Conservation (phyloP, 2,329 filamentous ascomycete genomes). For the Neonectria hederae region DNA sequence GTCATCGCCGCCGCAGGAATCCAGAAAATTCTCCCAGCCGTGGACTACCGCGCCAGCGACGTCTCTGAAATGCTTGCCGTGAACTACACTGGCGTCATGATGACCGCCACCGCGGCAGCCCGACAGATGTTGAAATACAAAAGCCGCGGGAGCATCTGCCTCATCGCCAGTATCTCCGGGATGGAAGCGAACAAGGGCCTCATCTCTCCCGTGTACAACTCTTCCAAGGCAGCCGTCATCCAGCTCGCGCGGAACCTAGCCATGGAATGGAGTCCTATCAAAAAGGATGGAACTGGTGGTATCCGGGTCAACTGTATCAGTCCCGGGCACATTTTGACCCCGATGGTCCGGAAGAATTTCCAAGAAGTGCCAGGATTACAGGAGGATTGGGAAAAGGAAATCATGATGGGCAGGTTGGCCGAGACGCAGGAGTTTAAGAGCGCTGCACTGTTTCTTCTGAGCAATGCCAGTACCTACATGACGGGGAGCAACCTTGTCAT, state of each 20-base stretch:
- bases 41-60: slow-evolving; percentile 69
- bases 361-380: slow-evolving; percentile 69
- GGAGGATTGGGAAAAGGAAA: slow-evolving; percentile 73
- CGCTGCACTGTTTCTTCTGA: slow-evolving; percentile 68
- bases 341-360: slow-evolving; percentile 78
- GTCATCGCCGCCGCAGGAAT: slow-evolving; percentile 75
- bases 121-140: slow-evolving; percentile 66
- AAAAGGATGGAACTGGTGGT: slow-evolving; percentile 55
- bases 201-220: slow-evolving; percentile 73
- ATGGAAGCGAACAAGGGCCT: slow-evolving; percentile 66
- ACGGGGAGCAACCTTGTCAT: slow-evolving; percentile 65
- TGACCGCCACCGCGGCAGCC: slow-evolving; percentile 52
- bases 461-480: slow-evolving; percentile 71
- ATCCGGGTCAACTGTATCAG: slow-evolving; percentile 76
- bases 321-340: slow-evolving; percentile 73
- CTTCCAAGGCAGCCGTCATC: slow-evolving; percentile 71
- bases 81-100: slow-evolving; percentile 68
- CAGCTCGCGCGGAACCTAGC: slow-evolving; percentile 71
- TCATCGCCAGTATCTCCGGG: slow-evolving; percentile 67
- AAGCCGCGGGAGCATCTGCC: slow-evolving; percentile 62
- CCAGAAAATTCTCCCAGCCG: slow-evolving; percentile 73
- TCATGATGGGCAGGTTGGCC: slow-evolving; percentile 74
- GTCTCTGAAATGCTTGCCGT: slow-evolving; percentile 73
- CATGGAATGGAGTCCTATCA: slow-evolving; percentile 66
- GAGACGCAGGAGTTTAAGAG: slow-evolving; percentile 68